Evolutionary conservation across 805 yeast genomes (phyloP).

Genomic region (Cyberlindnera euphorbiae): DNA sequence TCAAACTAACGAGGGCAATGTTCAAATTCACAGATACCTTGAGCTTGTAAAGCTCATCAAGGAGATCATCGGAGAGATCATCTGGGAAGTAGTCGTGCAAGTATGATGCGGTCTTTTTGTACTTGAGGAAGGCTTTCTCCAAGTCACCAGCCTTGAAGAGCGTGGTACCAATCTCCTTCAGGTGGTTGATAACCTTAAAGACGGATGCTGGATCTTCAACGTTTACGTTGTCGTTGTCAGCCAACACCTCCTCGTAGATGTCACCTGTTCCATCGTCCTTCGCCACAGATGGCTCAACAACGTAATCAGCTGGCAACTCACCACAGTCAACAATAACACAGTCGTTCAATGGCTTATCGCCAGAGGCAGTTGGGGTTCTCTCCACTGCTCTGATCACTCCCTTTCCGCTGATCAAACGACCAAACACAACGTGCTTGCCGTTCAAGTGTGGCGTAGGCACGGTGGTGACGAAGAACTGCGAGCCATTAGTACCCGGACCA

Average conservation of each 20-base stretch:
- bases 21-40: slow-evolving; percentile 66
- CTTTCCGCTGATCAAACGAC: slow-evolving; percentile 80
- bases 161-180: slow-evolving; percentile 76
- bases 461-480: slow-evolving; percentile 92
- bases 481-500: slow-evolving; percentile 93
- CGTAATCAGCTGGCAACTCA: slow-evolving; percentile 57
- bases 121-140: slow-evolving; percentile 58
- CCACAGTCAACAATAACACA: slow-evolving; percentile 80
- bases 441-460: slow-evolving; percentile 91
- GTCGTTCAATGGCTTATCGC: slow-evolving; percentile 67
- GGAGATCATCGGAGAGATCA: slow-evolving; percentile 51
- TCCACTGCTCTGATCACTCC: slow-evolving; percentile 77
- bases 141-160: slow-evolving; percentile 63
- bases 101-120: slow-evolving; percentile 66
- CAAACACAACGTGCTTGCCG: slow-evolving; percentile 95
- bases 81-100: slow-evolving; percentile 72
- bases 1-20: slow-evolving; percentile 68
- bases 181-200: slow-evolving; percentile 53
- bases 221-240: slow-evolving; percentile 68
- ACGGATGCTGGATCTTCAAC: slow-evolving; percentile 58
- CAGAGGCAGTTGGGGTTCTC: slow-evolving; percentile 53
- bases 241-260: slow-evolving; percentile 66
- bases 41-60: slow-evolving; percentile 44
- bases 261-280: slow-evolving; percentile 83
- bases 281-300: slow-evolving; percentile 38